phyloP scores from a whole-genome alignment of 83 land plant species.

The Larix sibirica region DNA sequence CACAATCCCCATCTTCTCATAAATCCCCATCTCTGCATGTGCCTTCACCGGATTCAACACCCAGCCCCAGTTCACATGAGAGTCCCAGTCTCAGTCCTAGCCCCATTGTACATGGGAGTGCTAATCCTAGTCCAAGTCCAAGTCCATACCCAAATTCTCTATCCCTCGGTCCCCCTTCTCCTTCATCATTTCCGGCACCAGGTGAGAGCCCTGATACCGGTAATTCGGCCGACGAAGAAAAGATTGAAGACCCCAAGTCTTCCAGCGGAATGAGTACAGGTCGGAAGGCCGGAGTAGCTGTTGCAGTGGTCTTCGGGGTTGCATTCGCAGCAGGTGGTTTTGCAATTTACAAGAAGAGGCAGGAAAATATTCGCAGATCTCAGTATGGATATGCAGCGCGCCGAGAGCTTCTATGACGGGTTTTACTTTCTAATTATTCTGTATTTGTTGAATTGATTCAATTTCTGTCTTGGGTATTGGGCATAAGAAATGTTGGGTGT shows the following conservation, averaged over 20 bases:
- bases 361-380: conserved; percentile 1
- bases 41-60: too few relatives aligned
- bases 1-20: not conserved
- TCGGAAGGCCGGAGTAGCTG: not conserved
- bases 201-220: not conserved
- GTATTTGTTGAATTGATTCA: not conserved
- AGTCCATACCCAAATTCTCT: not conserved
- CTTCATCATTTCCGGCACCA: not conserved
- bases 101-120: not conserved
- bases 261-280: not conserved
- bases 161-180: too few relatives aligned
- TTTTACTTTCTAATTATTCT: not conserved
- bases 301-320: not conserved
- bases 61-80: too few relatives aligned
- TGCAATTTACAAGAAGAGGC: conserved; percentile 8
- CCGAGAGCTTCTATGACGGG: conserved; percentile 6
- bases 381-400: conserved; percentile 7
- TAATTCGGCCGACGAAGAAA: not conserved
- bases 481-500: not conserved
- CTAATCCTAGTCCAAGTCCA: not conserved
- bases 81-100: not conserved
- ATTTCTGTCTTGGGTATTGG: not conserved
- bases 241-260: not conserved
- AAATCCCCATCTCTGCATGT: not conserved
- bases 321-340: not conserved